Evolutionary conservation across 2,329 filamentous ascomycete species (phyloP), one percentile per base, ranked within the genome.

Genomic region (Penicillium janthinellum): DNA sequence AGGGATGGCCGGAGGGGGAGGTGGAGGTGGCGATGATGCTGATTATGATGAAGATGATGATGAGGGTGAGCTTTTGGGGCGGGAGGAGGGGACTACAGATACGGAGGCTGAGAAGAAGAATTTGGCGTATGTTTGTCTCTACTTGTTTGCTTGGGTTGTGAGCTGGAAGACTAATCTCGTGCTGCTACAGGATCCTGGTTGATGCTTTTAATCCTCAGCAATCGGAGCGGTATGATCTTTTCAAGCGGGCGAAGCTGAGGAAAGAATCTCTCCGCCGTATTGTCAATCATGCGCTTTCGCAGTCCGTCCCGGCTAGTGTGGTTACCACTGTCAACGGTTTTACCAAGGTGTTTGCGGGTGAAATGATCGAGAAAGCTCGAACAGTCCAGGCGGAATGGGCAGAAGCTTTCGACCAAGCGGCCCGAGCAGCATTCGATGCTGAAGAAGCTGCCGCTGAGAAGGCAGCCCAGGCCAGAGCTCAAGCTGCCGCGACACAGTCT

Each of bases 221-320:
- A 65, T 79, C 77, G 3, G 73, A 77, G 53, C 77, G 81, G 54
- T 82, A 82, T 58, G 79, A 82, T 63, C 71, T 78, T 12, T 82
- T 80, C 68, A 81, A 82, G 42, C 79, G 81, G 15, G 75, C 78
- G 7, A 82, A 81, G 64, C 69, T 84, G 52, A 78, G 81, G 38
- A 82, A 82, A 59, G 77, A 81, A 53, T 81, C 79, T 0, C 75
- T 84, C 14, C 80, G 81, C 58, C 72, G 81, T 66, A 84, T 90
- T 62, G 86, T 87, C 62, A 90, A 90, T 67, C 85, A 88, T 70
- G 88, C 86, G 1, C 81, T 90, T 41, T 86, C 84, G 1, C 87
- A 90, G 71, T 88, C 84, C 49, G 86, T 90, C 5, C 87, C 87
- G 1, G 81, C 83, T 31, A 85, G 83, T 62, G 86, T 89, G 54